These are phyloP conservation scores for Lophium mytilinum DNA, from an alignment of 495 filamentous ascomycete species.

Conservation along the genomic window DNA sequence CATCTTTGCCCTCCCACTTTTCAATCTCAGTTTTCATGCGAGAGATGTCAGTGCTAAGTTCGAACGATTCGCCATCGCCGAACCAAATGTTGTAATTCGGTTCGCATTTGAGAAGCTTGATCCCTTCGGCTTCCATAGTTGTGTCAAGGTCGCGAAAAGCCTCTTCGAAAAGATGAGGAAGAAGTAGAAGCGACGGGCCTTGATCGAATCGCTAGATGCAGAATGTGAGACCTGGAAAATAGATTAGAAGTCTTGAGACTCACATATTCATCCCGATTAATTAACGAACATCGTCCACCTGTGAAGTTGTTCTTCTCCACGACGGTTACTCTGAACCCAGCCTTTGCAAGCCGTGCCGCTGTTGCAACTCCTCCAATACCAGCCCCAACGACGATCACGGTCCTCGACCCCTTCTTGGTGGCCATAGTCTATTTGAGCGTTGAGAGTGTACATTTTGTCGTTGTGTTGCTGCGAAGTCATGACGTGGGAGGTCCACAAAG, in stretches of 20 bases:
- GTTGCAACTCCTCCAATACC: conserved; percentile 60
- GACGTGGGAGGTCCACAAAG: neutral
- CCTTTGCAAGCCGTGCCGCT: conserved; percentile 58
- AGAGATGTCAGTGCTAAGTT: conserved; percentile 51
- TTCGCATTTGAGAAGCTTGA: conserved; percentile 57
- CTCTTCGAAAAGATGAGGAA: conserved; percentile 56
- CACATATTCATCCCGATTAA: conserved; percentile 47
- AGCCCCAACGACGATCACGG: conserved; percentile 41
- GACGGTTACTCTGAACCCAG: conserved; percentile 57
- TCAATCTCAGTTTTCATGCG: conserved; percentile 61
- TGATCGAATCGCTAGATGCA: conserved; percentile 55
- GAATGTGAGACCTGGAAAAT: neutral
- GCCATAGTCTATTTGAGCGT: neutral
- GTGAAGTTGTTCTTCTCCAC: conserved; percentile 61
- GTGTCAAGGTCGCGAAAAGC: conserved; percentile 57
- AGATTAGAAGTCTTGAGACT: conserved; percentile 2
- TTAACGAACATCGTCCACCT: conserved; percentile 55
- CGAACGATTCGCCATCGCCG: conserved; percentile 50
- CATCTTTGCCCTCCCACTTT: conserved; percentile 55
- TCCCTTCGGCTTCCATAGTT: conserved; percentile 48
- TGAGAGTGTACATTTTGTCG: neutral
- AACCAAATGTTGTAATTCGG: conserved; percentile 67
- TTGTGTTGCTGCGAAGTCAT: neutral
- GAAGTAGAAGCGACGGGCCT: conserved; percentile 60
- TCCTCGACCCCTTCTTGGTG: neutral